Evolutionary conservation across 331 rosid species (phyloP).

Genomic region (Saraca asoca): DNA sequence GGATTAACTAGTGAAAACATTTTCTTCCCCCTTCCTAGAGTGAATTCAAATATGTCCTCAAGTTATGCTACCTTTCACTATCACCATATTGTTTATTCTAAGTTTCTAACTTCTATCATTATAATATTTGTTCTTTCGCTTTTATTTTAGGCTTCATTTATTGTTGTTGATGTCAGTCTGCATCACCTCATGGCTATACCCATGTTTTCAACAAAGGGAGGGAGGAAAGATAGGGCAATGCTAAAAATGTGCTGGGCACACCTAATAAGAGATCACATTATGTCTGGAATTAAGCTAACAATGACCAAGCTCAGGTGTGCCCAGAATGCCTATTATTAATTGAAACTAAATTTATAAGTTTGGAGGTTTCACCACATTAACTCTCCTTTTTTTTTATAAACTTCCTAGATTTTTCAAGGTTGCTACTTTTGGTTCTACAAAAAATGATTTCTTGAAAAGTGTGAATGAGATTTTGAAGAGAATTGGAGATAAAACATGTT

Average conservation of each 20-base stretch:
- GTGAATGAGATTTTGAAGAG: slow-evolving; percentile 40
- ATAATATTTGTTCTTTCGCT: too few relatives aligned
- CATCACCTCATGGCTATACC: slow-evolving; percentile 90
- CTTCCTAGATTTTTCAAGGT: slow-evolving; percentile 43
- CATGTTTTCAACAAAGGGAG: slow-evolving; percentile 82
- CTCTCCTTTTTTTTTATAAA: slow-evolving; percentile 31
- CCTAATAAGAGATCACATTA: slow-evolving; percentile 50
- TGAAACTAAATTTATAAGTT: background rate
- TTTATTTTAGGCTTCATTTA: too few relatives aligned
- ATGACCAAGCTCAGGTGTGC: slow-evolving; percentile 64
- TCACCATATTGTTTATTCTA: too few relatives aligned
- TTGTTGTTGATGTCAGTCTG: too few relatives aligned
- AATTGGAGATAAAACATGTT: slow-evolving; percentile 23
- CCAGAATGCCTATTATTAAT: slow-evolving; percentile 2
- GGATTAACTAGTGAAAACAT: too few relatives aligned
- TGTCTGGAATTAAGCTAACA: slow-evolving; percentile 26
- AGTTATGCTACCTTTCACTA: too few relatives aligned
- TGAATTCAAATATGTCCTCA: too few relatives aligned
- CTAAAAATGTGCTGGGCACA: slow-evolving; percentile 52
- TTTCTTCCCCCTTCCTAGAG: too few relatives aligned
- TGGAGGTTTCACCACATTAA: slow-evolving; percentile 14
- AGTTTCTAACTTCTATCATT: too few relatives aligned
- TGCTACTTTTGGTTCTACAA: slow-evolving; percentile 77
- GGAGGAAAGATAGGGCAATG: slow-evolving; percentile 64
- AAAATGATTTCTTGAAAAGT: slow-evolving; percentile 47